phyloP scores from a whole-genome alignment of 1,139 yeast genomes.

The Casaregolazyma suthepensis region DNA sequence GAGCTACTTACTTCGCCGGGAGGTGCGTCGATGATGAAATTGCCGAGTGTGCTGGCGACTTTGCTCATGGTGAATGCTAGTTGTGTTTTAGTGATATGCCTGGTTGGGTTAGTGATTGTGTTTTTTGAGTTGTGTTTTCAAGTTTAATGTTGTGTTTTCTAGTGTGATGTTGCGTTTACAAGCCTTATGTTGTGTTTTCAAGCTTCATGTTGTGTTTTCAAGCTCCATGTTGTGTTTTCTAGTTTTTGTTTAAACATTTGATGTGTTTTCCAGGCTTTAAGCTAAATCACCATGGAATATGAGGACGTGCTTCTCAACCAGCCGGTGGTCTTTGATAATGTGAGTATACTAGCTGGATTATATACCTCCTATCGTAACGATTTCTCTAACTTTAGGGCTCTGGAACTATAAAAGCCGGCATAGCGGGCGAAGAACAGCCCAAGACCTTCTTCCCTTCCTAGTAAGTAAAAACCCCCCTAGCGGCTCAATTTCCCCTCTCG shows the following conservation, averaged over 20 bases:
- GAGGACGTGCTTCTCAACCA: conserved; percentile 52
- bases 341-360: conserved; percentile 15
- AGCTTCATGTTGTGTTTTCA: background rate
- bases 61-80: conserved; percentile 15
- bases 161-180: no score
- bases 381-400: conserved; percentile 49
- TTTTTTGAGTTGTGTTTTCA: background rate
- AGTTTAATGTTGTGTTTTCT: no score
- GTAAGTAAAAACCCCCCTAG: conserved; percentile 25
- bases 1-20: conserved; percentile 43
- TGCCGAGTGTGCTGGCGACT: conserved; percentile 26
- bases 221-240: background rate
- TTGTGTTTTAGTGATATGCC: background rate
- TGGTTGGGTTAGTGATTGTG: background rate
- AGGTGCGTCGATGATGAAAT: conserved; percentile 47
- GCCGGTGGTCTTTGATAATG: conserved; percentile 84
- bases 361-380: background rate
- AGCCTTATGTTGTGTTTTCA: background rate
- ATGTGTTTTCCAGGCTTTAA: background rate
- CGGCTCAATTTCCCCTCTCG: background rate
- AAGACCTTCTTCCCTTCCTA: conserved; percentile 45
- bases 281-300: conserved; percentile 26
- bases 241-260: no score
- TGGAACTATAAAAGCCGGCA: conserved; percentile 80
- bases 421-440: conserved; percentile 88